Evolutionary conservation across 176 grass and related monocot genomes (phyloP), one percentile per base, ranked within the genome.

Genomic region (Oryza australiensis): DNA sequence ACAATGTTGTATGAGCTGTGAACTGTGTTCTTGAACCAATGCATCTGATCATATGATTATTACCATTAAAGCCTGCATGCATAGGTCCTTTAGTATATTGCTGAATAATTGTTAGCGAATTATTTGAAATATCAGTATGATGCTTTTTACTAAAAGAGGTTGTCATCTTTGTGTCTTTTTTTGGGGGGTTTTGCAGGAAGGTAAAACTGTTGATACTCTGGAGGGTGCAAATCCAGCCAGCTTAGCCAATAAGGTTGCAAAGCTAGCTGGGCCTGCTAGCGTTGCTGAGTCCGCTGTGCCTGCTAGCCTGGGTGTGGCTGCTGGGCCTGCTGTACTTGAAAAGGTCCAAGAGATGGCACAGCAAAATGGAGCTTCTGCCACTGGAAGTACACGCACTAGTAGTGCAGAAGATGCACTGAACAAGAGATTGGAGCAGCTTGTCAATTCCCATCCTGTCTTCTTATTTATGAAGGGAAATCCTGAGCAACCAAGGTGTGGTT

Each of bases 381-480:
- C 48, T 71, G 73, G 82, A 78, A 82, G 73, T 72, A 41, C 26
- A 81, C 46, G 68, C 13, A 67, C n/a, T 65, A 68, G 72, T 28
- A 74, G 49, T 20, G 32, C 49, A 22, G 68, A 28, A 68, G 89
- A 79, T 74, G 37, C 55, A 62, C 75, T 99, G 66, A 94, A 91
- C 28, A 73, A 82, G 43, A 89, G 74, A n/a, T 77, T 99, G 80
- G 88, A 92, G 70, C 85, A 90, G 80, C 89, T 99, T 87, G 89
- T 99, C 79, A 91, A 95, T 73, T 95, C 96, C 59, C 72, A 88
- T 83, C 87, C 83, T 28, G 82, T 99, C 60, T 87, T 99, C 64
- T 82, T 99, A 67, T 94, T 99, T 66, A 95, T 99, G 93, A 99
- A 99, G 87, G 96, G 96, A 82, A 90, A 41, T 78, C 91, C 91